Evolutionary conservation across 768 basidiomycete genomes (phyloP).

Genomic region (Mycena floridula): DNA sequence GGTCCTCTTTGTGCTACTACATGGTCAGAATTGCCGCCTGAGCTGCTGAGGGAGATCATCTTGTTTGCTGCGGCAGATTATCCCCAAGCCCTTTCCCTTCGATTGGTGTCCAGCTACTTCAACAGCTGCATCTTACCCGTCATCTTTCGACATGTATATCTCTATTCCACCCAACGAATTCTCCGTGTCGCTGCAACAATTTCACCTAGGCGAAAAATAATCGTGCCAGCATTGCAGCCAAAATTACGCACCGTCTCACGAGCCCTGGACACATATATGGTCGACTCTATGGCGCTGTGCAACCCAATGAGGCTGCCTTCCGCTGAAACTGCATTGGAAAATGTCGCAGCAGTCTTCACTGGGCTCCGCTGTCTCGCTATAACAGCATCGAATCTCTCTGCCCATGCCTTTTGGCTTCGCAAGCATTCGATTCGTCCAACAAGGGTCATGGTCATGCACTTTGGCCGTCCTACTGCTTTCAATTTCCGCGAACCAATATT

Average conservation of each 20-base stretch:
- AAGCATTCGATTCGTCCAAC: slow-evolving; percentile 22
- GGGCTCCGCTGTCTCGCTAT: slow-evolving; percentile 26
- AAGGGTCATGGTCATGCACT: slow-evolving; percentile 25
- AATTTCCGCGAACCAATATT: slow-evolving; percentile 29
- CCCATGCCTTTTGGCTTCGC: slow-evolving; percentile 29
- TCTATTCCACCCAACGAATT: slow-evolving; percentile 22
- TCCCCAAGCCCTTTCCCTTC: slow-evolving; percentile 20
- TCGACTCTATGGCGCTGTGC: neutral
- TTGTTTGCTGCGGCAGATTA: slow-evolving; percentile 19
- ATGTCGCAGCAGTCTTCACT: slow-evolving; percentile 15
- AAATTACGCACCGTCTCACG: neutral
- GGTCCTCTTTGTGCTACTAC: slow-evolving; percentile 2
- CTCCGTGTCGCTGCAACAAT: slow-evolving; percentile 23
- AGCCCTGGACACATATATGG: neutral
- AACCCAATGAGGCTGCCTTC: neutral
- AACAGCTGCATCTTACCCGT: slow-evolving; percentile 29
- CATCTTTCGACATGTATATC: slow-evolving; percentile 23
- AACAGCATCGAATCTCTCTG: slow-evolving; percentile 24
- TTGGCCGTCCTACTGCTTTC: slow-evolving; percentile 25
- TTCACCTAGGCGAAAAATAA: slow-evolving; percentile 20
- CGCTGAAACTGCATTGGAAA: neutral
- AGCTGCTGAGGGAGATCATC: slow-evolving; percentile 27
- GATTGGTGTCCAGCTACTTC: slow-evolving; percentile 25
- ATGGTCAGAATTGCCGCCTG: slow-evolving; percentile 26
- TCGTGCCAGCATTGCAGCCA: neutral